Conservation (phyloP, 768 basidiomycete species). For the Suillus luteus region DNA sequence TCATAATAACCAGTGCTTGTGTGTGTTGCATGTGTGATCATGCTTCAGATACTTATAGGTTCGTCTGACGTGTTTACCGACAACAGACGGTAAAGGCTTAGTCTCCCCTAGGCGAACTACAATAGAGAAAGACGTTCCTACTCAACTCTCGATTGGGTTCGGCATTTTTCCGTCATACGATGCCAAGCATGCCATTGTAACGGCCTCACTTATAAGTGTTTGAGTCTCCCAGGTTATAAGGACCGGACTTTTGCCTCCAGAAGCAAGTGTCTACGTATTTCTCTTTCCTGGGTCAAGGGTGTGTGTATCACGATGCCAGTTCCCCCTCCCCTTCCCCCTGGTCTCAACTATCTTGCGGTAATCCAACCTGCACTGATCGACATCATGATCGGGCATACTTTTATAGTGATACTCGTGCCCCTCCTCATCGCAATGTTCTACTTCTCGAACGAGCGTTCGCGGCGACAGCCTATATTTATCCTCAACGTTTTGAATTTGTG, state of each 20-base stretch:
- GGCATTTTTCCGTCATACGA: not conserved
- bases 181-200: not conserved
- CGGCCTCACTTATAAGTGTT: not conserved
- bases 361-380: conserved; percentile 26
- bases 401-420: conserved; percentile 33
- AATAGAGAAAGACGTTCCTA: not conserved
- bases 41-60: not conserved
- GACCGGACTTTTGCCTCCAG: not conserved
- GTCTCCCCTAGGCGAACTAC: not conserved
- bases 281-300: not conserved
- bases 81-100: not conserved
- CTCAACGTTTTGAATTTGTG: conserved; percentile 28
- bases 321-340: not conserved
- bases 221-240: not conserved
- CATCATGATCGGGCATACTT: conserved; percentile 33
- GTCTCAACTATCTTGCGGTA: conserved; percentile 9
- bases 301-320: not conserved
- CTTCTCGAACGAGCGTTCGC: conserved; percentile 29
- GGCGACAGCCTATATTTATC: conserved; percentile 30
- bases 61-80: not conserved
- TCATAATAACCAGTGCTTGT: not conserved
- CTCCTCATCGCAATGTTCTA: conserved; percentile 34
- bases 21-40: not conserved
- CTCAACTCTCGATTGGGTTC: not conserved
- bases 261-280: not conserved